phyloP scores from a whole-genome alignment of 257 asterid species.

The Handroanthus guayacan region DNA sequence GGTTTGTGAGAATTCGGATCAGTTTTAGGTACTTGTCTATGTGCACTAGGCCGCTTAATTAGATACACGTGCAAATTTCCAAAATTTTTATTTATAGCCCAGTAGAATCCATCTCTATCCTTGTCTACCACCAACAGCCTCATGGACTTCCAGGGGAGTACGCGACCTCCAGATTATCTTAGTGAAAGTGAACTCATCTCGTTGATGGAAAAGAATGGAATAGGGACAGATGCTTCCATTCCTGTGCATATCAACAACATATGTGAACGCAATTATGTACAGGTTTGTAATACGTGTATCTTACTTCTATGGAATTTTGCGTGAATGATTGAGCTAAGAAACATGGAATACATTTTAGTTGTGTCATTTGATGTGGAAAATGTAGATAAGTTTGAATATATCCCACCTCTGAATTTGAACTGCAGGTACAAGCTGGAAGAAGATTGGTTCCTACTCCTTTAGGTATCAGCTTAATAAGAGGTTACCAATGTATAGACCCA shows the following conservation, averaged over 20 bases:
- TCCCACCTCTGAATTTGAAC: conserved; percentile 28
- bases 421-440: conserved; percentile 90
- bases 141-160: conserved; percentile 66
- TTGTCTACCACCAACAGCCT: conserved; percentile 27
- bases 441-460: conserved; percentile 85
- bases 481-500: conserved; percentile 90
- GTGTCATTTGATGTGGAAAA: conserved; percentile 20
- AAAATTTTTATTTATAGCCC: conserved; percentile 17
- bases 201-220: conserved; percentile 90
- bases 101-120: background rate
- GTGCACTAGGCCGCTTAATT: conserved; percentile 9
- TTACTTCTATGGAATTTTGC: conserved; percentile 20
- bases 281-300: conserved; percentile 55
- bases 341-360: background rate
- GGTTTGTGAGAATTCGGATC: background rate
- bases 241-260: conserved; percentile 92
- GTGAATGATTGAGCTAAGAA: conserved; percentile 21
- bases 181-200: conserved; percentile 92
- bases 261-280: conserved; percentile 87
- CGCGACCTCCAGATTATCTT: conserved; percentile 84
- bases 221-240: conserved; percentile 97
- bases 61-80: conserved; percentile 28
- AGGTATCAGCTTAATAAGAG: conserved; percentile 92
- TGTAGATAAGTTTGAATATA: conserved; percentile 14
- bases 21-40: conserved; percentile 4